Evolutionary conservation across 768 basidiomycete genomes (phyloP).

Genomic region (Dentipellis fragilis): DNA sequence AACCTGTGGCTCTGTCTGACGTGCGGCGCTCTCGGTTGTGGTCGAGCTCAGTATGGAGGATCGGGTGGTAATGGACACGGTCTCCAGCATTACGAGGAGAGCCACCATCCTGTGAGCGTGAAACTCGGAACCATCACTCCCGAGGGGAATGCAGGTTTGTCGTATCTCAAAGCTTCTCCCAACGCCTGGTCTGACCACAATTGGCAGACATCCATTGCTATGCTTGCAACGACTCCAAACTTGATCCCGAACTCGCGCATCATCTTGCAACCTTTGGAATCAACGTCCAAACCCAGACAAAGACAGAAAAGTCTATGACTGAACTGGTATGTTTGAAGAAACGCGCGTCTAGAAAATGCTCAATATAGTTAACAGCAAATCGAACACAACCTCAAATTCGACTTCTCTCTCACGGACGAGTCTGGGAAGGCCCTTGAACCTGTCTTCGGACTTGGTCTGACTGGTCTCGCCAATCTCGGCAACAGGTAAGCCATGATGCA

Average conservation of each 20-base stretch:
- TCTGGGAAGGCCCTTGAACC: conserved; percentile 84
- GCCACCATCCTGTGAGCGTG: conserved; percentile 73
- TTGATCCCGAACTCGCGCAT: conserved; percentile 61
- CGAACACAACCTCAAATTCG: conserved; percentile 90
- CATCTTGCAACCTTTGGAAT: conserved; percentile 86
- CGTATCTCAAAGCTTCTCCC: neutral
- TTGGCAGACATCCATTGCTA: conserved; percentile 86
- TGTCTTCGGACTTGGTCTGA: conserved; percentile 80
- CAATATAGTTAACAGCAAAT: conserved; percentile 55
- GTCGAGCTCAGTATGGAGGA: conserved; percentile 76
- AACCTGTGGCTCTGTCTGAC: conserved; percentile 95
- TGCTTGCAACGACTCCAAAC: conserved; percentile 70
- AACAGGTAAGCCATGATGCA: conserved; percentile 47
- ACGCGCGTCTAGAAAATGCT: neutral
- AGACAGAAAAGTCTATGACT: conserved; percentile 96
- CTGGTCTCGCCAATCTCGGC: conserved; percentile 86
- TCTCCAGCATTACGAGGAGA: conserved; percentile 61
- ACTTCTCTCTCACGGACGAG: conserved; percentile 83
- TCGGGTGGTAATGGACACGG: conserved; percentile 86
- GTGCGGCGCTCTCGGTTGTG: conserved; percentile 86
- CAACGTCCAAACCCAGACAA: conserved; percentile 67
- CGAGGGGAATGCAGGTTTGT: conserved; percentile 79
- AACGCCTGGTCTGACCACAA: neutral
- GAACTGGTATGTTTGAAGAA: conserved; percentile 55
- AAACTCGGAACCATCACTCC: conserved; percentile 96